phyloP scores from a whole-genome alignment of 2,329 filamentous ascomycete species.

The Periconia digitata region DNA sequence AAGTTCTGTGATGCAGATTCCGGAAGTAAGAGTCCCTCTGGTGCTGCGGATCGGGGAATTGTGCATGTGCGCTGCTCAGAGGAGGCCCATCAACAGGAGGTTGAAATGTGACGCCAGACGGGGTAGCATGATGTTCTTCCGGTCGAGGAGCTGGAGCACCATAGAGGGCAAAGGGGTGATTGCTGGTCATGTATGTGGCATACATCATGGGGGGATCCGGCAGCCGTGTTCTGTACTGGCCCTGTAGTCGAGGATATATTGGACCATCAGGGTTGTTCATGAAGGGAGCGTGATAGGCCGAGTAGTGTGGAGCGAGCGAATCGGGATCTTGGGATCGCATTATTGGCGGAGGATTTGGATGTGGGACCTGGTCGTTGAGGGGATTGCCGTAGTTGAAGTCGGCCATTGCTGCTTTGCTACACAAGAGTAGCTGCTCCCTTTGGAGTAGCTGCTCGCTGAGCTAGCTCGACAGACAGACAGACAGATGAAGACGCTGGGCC shows the following conservation, averaged over 20 bases:
- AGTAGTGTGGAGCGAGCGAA: constrained; percentile 19
- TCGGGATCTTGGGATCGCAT: constrained; percentile 21
- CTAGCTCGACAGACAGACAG: background rate
- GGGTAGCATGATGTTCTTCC: constrained; percentile 11
- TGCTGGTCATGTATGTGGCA: background rate
- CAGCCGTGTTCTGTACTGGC: constrained; percentile 12
- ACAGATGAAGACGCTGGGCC: background rate
- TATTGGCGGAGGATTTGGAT: constrained; percentile 19
- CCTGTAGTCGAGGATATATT: constrained; percentile 5
- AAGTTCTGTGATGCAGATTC: background rate
- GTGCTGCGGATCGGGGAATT: background rate
- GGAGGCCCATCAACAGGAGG: constrained; percentile 11
- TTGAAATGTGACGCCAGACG: constrained; percentile 18
- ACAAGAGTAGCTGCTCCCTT: background rate
- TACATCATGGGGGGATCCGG: constrained; percentile 9
- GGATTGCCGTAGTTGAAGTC: constrained; percentile 24
- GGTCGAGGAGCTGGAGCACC: constrained; percentile 9
- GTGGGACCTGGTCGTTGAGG: constrained; percentile 9
- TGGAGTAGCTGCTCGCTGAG: background rate
- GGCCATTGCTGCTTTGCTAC: constrained; percentile 23
- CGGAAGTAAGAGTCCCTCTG: background rate
- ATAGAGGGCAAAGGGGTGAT: constrained; percentile 9
- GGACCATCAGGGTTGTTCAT: constrained; percentile 1
- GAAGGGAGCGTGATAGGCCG: constrained; percentile 13
- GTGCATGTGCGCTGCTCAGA: background rate